Base-by-base conservation (phyloP, 768 basidiomycete species). In the Suillus paluster region DNA sequence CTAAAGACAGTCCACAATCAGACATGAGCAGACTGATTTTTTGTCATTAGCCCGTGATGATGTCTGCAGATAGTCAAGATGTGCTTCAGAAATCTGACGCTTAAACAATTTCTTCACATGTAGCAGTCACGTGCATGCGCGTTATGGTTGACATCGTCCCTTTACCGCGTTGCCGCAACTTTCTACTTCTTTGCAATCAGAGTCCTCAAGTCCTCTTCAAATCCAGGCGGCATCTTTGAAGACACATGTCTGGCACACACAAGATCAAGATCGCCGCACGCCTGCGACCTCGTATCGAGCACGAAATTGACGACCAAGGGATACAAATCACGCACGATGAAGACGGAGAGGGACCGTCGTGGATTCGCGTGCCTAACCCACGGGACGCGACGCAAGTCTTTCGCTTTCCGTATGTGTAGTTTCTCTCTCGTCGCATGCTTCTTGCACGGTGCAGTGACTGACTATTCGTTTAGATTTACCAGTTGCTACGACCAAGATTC, bases 191-290 rank as follows among this genome's bases (percentile, higher is more conserved):
- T 53, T 34, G 33, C 50, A 53, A 53, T 34, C 25, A 33, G 30
- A 50, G 27, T n/a, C 25, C 25, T 27, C 25, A 23, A 54, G 23
- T 36, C 14, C 34, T 25, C 14, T 38, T 54, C 21, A 25, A 17
- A 39, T 39, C 23, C 25, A 39, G 23, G 36, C 15, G 10, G 17
- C 38, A 5, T 25, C 38, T 12, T 55, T 12, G 17, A 27, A 11
- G 66, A 55, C 23, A 55, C 38, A 55, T 55, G 54, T 39, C 38
- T 55, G 54, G 54, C 54, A 19, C 75, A 55, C 79, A 85, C 68
- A 89, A 84, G 71, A 84, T 92, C 71, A 86, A 83, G 75, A 90
- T 92, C 64, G 84, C 87, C 0, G 89, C 89, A 27, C 86, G 91
- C 27, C 81, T 92, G 33, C 81, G 91, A 10, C 91, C 91, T 0